These are phyloP conservation scores for Termitomyces eurrhizus DNA, from an alignment of 768 basidiomycete genomes.

Conservation along the genomic window DNA sequence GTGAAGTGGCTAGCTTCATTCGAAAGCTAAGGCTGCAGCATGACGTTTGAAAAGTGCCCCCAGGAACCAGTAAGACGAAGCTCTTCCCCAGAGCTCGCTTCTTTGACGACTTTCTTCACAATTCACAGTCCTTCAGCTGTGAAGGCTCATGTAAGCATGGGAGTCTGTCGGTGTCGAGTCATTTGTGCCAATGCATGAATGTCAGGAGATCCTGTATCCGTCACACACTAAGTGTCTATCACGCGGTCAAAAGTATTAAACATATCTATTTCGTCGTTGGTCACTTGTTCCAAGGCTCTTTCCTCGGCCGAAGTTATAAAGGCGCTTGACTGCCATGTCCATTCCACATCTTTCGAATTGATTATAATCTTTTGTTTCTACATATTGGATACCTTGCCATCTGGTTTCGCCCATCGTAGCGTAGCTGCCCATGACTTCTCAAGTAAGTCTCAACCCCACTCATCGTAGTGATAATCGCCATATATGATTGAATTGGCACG, in stretches of 20 bases:
- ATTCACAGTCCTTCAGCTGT: not conserved
- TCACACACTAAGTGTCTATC: no score
- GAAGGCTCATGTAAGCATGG: not conserved
- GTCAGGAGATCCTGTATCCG: not conserved
- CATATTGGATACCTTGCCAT: not conserved
- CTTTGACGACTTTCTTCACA: not conserved
- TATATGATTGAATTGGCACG: not conserved
- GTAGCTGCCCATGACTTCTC: not conserved
- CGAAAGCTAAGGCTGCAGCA: not conserved
- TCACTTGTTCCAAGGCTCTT: not conserved
- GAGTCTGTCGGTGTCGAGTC: not conserved
- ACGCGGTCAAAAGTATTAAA: conserved; percentile 8
- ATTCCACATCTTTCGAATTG: not conserved
- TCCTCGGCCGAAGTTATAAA: not conserved
- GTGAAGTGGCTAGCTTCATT: not conserved
- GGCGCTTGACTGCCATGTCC: not conserved
- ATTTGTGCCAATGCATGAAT: conserved; percentile 1
- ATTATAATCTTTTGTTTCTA: not conserved
- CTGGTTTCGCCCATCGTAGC: not conserved
- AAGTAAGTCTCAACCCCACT: not conserved
- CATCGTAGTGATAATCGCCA: not conserved
- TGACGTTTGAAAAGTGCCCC: no score
- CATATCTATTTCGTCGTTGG: not conserved
- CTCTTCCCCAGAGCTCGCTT: not conserved
- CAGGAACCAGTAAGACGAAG: not conserved